phyloP scores from a whole-genome alignment of 2,329 filamentous ascomycete species.

The Ophidiomyces ophidiicola region DNA sequence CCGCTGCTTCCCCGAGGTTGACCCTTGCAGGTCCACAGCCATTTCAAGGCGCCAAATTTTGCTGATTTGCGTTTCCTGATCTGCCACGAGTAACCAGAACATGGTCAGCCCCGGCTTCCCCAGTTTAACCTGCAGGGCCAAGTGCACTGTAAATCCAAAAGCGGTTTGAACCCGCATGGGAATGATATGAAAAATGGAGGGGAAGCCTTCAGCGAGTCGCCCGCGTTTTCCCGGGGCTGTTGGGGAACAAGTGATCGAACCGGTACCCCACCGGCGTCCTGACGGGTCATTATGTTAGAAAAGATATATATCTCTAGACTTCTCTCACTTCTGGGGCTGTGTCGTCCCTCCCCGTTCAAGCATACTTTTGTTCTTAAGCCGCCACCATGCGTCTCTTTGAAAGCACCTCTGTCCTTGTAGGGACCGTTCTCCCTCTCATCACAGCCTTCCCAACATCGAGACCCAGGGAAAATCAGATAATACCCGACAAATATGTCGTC shows the following conservation, averaged over 20 bases:
- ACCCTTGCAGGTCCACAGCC: background rate
- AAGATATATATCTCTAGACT: background rate
- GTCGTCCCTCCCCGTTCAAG: background rate
- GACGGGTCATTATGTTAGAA: no score
- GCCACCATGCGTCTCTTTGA: conserved; percentile 6
- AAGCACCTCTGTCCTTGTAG: conserved; percentile 6
- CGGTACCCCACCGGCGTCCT: no score
- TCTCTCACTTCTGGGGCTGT: background rate
- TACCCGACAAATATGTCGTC: conserved; percentile 92
- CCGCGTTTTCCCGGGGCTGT: no score
- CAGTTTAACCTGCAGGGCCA: background rate
- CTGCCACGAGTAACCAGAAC: background rate
- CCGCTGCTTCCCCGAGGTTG: background rate
- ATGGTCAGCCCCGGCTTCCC: background rate
- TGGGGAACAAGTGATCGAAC: no score
- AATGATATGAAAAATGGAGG: no score
- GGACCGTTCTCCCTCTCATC: conserved; percentile 4
- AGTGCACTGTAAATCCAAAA: background rate
- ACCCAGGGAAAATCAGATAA: conserved; percentile 2
- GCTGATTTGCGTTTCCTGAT: background rate
- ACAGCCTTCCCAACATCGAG: background rate
- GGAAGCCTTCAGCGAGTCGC: no score
- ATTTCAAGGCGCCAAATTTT: background rate
- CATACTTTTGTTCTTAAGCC: no score
- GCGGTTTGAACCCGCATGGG: no score